phyloP scores from a whole-genome alignment of 768 basidiomycete species.

The Roridomyces roridus region DNA sequence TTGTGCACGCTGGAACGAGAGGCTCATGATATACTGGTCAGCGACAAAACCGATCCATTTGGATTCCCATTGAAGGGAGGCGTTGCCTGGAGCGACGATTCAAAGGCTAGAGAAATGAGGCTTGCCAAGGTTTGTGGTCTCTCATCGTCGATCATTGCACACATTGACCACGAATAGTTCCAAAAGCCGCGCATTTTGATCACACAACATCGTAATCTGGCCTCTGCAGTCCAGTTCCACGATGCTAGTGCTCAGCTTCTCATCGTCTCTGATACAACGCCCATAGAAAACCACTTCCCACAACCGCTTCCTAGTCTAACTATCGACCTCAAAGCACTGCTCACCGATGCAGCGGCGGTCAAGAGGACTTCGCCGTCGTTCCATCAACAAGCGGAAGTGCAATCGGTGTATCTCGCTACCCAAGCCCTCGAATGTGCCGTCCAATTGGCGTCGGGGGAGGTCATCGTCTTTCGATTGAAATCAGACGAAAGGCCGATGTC shows the following conservation, averaged over 20 bases:
- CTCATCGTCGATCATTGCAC: background rate
- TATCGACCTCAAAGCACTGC: slow-evolving; percentile 59
- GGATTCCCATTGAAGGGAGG: slow-evolving; percentile 56
- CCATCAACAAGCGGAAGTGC: slow-evolving; percentile 41
- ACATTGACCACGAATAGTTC: slow-evolving; percentile 43
- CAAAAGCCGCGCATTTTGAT: slow-evolving; percentile 70
- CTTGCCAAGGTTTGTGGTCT: slow-evolving; percentile 57
- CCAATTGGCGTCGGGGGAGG: slow-evolving; percentile 60
- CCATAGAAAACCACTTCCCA: slow-evolving; percentile 70
- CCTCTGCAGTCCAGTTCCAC: slow-evolving; percentile 61
- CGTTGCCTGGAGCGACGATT: slow-evolving; percentile 61
- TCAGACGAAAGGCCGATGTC: slow-evolving; percentile 19
- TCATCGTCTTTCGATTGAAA: slow-evolving; percentile 56
- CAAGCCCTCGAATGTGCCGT: slow-evolving; percentile 65
- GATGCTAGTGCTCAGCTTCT: slow-evolving; percentile 78
- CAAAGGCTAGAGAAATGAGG: slow-evolving; percentile 54
- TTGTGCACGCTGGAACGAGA: slow-evolving; percentile 56
- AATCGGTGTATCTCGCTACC: slow-evolving; percentile 53
- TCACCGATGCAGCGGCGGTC: slow-evolving; percentile 49
- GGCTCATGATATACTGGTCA: slow-evolving; percentile 47
- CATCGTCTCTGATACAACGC: slow-evolving; percentile 44
- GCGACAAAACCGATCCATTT: slow-evolving; percentile 26
- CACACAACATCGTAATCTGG: slow-evolving; percentile 67
- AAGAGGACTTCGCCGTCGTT: slow-evolving; percentile 33
- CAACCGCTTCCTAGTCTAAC: slow-evolving; percentile 64